phyloP scores from a whole-genome alignment of 78 protist species.

The Dictyostelium firmibasis region DNA sequence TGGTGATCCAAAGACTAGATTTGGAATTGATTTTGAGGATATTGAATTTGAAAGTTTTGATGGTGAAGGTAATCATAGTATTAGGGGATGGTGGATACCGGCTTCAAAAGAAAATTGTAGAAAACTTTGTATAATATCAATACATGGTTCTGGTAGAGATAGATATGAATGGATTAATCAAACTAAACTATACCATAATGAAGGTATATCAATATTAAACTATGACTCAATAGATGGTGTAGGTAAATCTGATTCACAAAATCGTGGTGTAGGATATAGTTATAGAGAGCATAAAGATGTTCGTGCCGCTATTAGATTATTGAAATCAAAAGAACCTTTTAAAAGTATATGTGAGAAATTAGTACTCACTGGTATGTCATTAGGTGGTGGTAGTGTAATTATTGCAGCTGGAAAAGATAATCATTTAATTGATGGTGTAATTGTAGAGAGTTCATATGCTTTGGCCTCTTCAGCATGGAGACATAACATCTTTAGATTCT shows the following conservation, averaged over 20 bases:
- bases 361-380: slow-evolving; percentile 59
- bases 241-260: background rate
- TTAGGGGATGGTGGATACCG: slow-evolving; percentile 75
- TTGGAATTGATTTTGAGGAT: background rate
- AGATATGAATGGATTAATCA: slow-evolving; percentile 36
- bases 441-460: slow-evolving; percentile 31
- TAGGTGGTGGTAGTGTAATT: slow-evolving; percentile 61
- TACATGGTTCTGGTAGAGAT: slow-evolving; percentile 67
- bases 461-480: background rate
- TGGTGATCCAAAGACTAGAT: slow-evolving; percentile 23
- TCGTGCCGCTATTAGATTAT: slow-evolving; percentile 44
- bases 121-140: slow-evolving; percentile 1
- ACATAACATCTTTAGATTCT: slow-evolving; percentile 42
- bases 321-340: background rate
- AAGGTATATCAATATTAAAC: slow-evolving; percentile 2
- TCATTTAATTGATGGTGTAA: slow-evolving; percentile 64
- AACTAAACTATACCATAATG: background rate
- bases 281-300: slow-evolving; percentile 60
- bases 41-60: slow-evolving; percentile 31
- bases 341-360: background rate
- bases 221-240: slow-evolving; percentile 53
- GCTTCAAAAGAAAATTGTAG: slow-evolving; percentile 5
- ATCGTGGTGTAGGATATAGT: slow-evolving; percentile 33
- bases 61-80: background rate
- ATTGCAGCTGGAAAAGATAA: slow-evolving; percentile 44